Conservation (phyloP, 2,329 filamentous ascomycete genomes). For the Scleromitrula shiraiana region DNA sequence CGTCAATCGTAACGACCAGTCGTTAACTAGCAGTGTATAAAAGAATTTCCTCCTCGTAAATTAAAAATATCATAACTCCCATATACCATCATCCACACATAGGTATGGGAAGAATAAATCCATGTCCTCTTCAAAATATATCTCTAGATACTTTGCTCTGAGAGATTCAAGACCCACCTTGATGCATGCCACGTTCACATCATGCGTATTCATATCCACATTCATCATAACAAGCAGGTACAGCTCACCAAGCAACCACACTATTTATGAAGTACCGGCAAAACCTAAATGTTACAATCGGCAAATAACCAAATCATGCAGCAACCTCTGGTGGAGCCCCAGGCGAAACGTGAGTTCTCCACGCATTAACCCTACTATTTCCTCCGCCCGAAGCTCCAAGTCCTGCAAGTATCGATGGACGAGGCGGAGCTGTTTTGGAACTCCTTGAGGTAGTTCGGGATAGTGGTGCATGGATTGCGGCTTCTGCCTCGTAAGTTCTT, state of each 20-base stretch:
- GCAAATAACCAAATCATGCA: constrained; percentile 9
- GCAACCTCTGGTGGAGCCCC: constrained; percentile 25
- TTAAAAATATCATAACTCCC: no score
- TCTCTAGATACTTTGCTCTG: no score
- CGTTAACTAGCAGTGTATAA: no score
- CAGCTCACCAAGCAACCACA: not conserved
- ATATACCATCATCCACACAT: no score
- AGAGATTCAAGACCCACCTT: not conserved
- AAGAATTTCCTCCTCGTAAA: no score
- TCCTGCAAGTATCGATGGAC: constrained; percentile 21
- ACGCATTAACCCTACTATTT: constrained; percentile 25
- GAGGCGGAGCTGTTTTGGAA: not conserved
- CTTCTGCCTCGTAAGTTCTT: constrained; percentile 21
- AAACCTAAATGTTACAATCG: not conserved
- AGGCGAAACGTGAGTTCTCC: constrained; percentile 26
- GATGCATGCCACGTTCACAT: not conserved
- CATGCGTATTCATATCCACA: no score
- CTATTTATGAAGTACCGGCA: no score
- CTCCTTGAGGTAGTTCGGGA: constrained; percentile 7
- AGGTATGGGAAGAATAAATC: no score
- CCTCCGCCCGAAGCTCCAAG: constrained; percentile 16
- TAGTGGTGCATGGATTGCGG: constrained; percentile 21
- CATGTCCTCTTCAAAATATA: no score
- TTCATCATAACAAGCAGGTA: not conserved
- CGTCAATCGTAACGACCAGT: no score